These are phyloP conservation scores for Picea glauca DNA, from an alignment of 75 land plant species.

Conservation along the genomic window DNA sequence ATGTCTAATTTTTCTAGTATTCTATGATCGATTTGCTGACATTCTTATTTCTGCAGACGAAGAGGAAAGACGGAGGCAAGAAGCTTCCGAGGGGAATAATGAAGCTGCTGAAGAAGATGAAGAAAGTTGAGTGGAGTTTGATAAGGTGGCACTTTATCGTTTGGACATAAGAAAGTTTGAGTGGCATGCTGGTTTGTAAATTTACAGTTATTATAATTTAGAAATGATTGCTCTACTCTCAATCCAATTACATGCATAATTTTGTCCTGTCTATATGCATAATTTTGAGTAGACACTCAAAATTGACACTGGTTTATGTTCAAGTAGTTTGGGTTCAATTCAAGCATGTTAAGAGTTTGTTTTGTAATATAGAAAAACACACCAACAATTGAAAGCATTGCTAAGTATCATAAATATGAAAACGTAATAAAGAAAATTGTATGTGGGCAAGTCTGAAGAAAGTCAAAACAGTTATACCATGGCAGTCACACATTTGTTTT, in stretches of 20 bases:
- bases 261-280: no score
- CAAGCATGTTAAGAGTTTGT: background rate
- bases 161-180: background rate
- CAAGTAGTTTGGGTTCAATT: background rate
- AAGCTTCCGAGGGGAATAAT: background rate
- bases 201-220: no score
- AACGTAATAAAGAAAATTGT: no score
- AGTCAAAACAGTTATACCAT: no score
- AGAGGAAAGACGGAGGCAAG: constrained; percentile 11
- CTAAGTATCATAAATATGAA: no score
- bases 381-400: no score
- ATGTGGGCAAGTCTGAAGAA: no score
- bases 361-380: background rate
- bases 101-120: background rate
- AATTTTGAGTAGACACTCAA: no score
- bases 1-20: background rate
- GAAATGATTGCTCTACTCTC: no score
- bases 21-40: background rate
- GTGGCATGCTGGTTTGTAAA: no score
- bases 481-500: no score
- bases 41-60: constrained; percentile 6
- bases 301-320: background rate
- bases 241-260: no score
- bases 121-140: background rate
- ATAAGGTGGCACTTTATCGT: background rate